A percentile compares a stretch with the other conserved stretches of the same genome.
These are phyloP conservation scores for Peniophora sp. DNA, from an alignment of 1,284 basidiomycete species.

Conservation along the genomic window DNA sequence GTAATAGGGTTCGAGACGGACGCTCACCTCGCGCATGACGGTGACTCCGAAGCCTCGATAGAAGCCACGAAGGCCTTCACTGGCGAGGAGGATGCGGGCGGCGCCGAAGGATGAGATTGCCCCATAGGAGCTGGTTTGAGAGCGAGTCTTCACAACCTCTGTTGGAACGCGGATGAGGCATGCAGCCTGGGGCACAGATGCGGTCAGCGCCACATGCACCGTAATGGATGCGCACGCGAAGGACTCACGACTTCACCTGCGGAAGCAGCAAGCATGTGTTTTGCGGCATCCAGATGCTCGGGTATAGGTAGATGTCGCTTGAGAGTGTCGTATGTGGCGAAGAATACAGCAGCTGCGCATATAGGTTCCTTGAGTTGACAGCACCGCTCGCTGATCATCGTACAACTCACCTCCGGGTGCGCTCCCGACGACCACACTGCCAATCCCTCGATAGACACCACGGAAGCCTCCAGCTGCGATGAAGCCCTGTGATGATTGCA, in stretches of 20 bases:
- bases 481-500: conserved; percentile 89
- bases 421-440: conserved; percentile 92
- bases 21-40: conserved; percentile 67
- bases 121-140: conserved; percentile 70
- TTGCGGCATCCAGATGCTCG: conserved; percentile 54
- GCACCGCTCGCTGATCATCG: background rate
- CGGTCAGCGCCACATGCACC: conserved; percentile 12
- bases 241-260: conserved; percentile 60
- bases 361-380: background rate
- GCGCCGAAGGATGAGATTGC: conserved; percentile 38
- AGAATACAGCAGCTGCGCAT: conserved; percentile 82
- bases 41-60: conserved; percentile 79
- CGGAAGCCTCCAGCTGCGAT: conserved; percentile 80
- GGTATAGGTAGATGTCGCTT: conserved; percentile 67
- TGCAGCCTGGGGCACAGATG: conserved; percentile 53
- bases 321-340: conserved; percentile 88
- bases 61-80: conserved; percentile 62
- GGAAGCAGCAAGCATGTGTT: conserved; percentile 78
- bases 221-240: conserved; percentile 13
- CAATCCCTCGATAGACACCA: conserved; percentile 91
- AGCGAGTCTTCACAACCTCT: conserved; percentile 86
- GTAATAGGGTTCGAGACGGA: conserved; percentile 2
- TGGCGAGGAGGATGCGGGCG: conserved; percentile 40
- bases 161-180: conserved; percentile 92
- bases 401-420: conserved; percentile 80